Conservation (phyloP, 2,329 filamentous ascomycete genomes). For the Dactylellina leptospora region DNA sequence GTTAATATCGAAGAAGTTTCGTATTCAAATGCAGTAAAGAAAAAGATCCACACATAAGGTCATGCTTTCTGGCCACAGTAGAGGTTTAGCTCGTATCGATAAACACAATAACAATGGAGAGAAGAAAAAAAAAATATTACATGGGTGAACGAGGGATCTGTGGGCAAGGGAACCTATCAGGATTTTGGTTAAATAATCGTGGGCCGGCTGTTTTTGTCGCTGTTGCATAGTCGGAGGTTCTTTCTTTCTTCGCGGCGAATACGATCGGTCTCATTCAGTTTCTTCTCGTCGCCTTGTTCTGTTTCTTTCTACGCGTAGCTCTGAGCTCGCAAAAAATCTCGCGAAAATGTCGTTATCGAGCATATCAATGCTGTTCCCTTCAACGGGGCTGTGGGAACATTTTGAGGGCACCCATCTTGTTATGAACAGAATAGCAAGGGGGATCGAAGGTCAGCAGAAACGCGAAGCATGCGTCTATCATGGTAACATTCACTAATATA, state of each 20-base stretch:
- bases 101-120: constrained; percentile 4
- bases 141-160: constrained; percentile 2
- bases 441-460: constrained; percentile 20
- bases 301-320: not conserved
- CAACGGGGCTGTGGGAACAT: constrained; percentile 26
- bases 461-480: not conserved
- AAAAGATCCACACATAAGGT: constrained; percentile 20
- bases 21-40: constrained; percentile 24
- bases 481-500: no score
- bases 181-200: constrained; percentile 34
- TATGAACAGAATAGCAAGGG: constrained; percentile 1
- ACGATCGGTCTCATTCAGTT: not conserved
- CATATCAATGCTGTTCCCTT: constrained; percentile 32
- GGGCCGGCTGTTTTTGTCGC: not conserved
- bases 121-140: not conserved
- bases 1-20: constrained; percentile 40
- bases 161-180: constrained; percentile 17
- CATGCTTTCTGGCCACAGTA: constrained; percentile 49
- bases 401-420: constrained; percentile 12
- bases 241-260: not conserved
- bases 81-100: constrained; percentile 32
- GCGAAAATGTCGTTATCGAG: constrained; percentile 45
- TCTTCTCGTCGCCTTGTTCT: no score
- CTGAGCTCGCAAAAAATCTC: not conserved
- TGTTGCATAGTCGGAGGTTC: constrained; percentile 10